Evolutionary conservation across 139 green algal genomes (phyloP), one percentile per base, ranked within the genome.

Genomic region (Gonium pectorale): DNA sequence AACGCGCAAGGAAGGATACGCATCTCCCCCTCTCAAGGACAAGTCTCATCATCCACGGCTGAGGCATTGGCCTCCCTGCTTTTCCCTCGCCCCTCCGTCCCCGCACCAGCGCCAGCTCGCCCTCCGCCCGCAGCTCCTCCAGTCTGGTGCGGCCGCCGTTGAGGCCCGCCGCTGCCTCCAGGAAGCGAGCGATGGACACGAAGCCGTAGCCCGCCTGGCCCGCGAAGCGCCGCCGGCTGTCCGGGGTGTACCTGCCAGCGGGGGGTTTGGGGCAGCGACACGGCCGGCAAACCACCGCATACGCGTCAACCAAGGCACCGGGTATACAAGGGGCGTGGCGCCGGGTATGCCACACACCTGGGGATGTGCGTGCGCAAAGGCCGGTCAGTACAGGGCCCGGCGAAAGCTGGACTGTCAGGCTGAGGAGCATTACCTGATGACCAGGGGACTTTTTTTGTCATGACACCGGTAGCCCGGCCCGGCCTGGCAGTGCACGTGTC

Each of bases 141-240:
- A 86, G 17, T 35, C 44, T 70, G 31, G 4, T 38, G 5, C 5
- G 24, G 27, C 81, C 81, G 0, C 21, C 31, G 68, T 62, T 51
- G 37, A 86, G 3, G 2, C 19, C 22, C 4, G 22, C 5, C 31
- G 80, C 80, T 15, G 67, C 80, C 31, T 15, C 27, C 63, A 75
- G 22, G 81, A 92, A 92, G 49, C 38, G 35, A 2, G 80, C 75
- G 22, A 92, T 92, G 44, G 68, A 86, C 78, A 91, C 62, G 83
- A 94, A 96, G 56, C 93, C 93, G 60, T 96, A 96, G n/a, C 93
- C 92, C 15, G 70, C 59, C 87, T 96, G 93, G 7, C 93, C 93
- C 9, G 87, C 87, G 62, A 96, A 96, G 70, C 86, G 75, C 33
- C 93, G 86, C 38, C 66, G 81, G n/a, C 78, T 62, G 56, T 90